Evolutionary conservation across 2,329 filamentous ascomycete genomes (phyloP), one percentile per base, ranked within the genome.

Genomic region (Trematosphaeria pertusa): DNA sequence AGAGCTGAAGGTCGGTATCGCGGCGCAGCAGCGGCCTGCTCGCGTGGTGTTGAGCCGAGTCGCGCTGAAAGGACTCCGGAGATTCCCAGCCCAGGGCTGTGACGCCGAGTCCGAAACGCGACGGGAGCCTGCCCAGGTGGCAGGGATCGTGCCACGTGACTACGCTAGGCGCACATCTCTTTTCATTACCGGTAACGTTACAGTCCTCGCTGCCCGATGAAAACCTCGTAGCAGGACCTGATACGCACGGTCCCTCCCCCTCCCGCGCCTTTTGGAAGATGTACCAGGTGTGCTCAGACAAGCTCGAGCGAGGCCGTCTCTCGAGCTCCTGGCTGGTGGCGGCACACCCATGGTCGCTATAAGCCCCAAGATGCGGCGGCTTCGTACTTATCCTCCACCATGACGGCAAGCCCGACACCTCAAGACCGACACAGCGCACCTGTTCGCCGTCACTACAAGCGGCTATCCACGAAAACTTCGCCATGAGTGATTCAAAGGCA

Each of bases 401-500:
- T 62, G 59, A 52, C 35, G 54, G 47, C 46, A 34, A 48, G 43
- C 39, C 46, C 21, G 49, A 36, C 32, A 26, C 41, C 44, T 51
- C 44, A 38, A 26, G 45, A 42, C 38, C 31, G 31, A 35, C 44
- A 26, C 33, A 50, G 45, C 42, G 33, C 37, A 38, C 31, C 39
- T 37, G 43, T 41, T 52, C 62, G 2, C 2, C 12, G 20, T 15
- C 12, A 21, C 20, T 14, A 7, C n/a, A 32, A 10, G 1, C 22
- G 34, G 35, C 10, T 12, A 2, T 32, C 18, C 10, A 26, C 8
- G 8, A 12, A n/a, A 28, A 28, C n/a, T 32, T 18, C 15, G 14
- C 46, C 38, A 70, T 70, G 67, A 60, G 48, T 56, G 66, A 68
- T 18, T 39, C 51, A 6, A 61, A 61, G 49, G 65, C 65, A 54